Base-by-base conservation (phyloP, 345 rosid species). In the Passiflora organensis region DNA sequence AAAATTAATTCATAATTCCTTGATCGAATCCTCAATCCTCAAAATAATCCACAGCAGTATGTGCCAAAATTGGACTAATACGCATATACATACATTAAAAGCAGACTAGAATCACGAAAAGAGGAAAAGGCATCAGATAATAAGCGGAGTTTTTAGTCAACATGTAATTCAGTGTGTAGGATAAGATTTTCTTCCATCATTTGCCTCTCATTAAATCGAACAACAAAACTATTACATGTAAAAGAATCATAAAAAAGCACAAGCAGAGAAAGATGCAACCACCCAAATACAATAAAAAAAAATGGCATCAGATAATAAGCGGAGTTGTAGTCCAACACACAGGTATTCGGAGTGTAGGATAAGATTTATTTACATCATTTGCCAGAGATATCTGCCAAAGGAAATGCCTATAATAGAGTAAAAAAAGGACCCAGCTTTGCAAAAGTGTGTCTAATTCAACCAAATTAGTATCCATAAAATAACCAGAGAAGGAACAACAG, bases 301-400 rank as follows among this genome's bases (percentile, higher is more conserved):
- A 4, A 45, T 23, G 71, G 78, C 81, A 77, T 82, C 88, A 77
- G 81, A 72, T 72, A 79, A 79, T 75, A 82, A 77, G 84, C 81
- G 74, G 72, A 71, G 76, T 61, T 17, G 9, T 32, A 32, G 46
- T 79, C n/a, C 82, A 49, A 59, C 84, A 77, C 55, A 41, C 59
- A 10, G 14, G 18, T 46, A 28, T 63, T 79, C 81, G 64, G 80
- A 55, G 71, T 67, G 80, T 72, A 79, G 79, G 68, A 79, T 80
- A 71, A 77, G 71, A 48, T 72, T 22, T 28, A 39, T 41, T 17
- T 25, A 73, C 81, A 68, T 82, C 85, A 68, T 61, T 54, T 71
- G 80, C 78, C 79, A 53, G 15, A 52, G 10, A 32, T 8, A 42
- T 1, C 19, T 43, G 47, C 44, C 19, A 16, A n/a, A n/a, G n/a